Evolutionary conservation across 208 protist species (phyloP).

Genomic region (Leishmania turanica): DNA sequence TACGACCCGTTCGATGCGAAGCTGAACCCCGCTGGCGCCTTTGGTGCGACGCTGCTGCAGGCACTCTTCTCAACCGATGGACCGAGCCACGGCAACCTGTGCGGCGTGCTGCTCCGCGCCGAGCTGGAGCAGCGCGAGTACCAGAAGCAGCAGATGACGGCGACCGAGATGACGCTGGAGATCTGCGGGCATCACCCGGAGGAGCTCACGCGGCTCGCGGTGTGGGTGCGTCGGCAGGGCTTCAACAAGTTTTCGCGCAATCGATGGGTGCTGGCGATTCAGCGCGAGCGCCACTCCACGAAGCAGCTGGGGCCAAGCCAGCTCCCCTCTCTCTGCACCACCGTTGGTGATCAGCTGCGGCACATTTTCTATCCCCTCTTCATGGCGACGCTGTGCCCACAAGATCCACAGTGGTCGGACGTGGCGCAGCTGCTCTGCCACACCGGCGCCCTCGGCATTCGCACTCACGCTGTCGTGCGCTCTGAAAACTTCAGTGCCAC

Average conservation of each 20-base stretch:
- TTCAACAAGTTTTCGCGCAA: constrained; percentile 83
- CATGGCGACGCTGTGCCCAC: constrained; percentile 96
- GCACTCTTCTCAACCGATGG: constrained; percentile 74
- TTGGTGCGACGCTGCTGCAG: constrained; percentile 75
- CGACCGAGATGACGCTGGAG: constrained; percentile 74
- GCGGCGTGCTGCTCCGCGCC: constrained; percentile 74
- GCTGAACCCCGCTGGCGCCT: constrained; percentile 74
- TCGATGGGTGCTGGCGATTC: constrained; percentile 74
- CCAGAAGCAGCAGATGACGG: constrained; percentile 49
- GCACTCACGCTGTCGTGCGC: constrained; percentile 46
- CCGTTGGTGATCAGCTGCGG: constrained; percentile 79
- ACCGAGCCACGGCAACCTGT: constrained; percentile 76
- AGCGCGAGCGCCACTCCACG: constrained; percentile 28
- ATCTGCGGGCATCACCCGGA: constrained; percentile 74
- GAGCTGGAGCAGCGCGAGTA: constrained; percentile 86
- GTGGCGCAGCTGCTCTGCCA: constrained; percentile 95
- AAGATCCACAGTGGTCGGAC: constrained; percentile 74
- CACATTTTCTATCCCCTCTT: constrained; percentile 99
- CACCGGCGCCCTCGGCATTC: constrained; percentile 95
- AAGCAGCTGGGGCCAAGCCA: constrained; percentile 34
- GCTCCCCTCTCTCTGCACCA: constrained; percentile 50
- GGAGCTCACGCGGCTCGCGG: constrained; percentile 69
- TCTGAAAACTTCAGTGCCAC: constrained; percentile 50
- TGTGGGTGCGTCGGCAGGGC: constrained; percentile 82
- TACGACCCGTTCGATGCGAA: constrained; percentile 80